These are phyloP conservation scores for Silene coronaria DNA, from an alignment of 179 eudicot species.

Conservation along the genomic window DNA sequence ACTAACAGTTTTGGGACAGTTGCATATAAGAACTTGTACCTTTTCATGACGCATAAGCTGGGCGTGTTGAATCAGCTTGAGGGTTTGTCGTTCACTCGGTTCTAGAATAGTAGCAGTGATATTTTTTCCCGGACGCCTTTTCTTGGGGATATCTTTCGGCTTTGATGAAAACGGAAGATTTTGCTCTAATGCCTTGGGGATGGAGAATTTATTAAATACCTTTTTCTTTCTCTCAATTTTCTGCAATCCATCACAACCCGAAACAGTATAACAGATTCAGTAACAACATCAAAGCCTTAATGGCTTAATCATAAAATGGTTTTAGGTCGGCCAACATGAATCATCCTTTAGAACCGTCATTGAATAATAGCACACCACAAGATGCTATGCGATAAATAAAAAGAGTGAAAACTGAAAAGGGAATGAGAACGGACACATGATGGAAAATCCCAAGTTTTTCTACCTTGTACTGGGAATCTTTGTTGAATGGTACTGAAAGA, in stretches of 20 bases:
- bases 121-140: slow-evolving; percentile 34
- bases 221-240: slow-evolving; percentile 65
- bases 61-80: slow-evolving; percentile 48
- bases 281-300: too few species aligned
- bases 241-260: slow-evolving; percentile 30
- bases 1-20: background rate
- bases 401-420: background rate
- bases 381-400: background rate
- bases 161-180: slow-evolving; percentile 73
- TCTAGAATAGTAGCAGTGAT: slow-evolving; percentile 68
- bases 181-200: slow-evolving; percentile 60
- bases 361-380: background rate
- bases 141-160: slow-evolving; percentile 58
- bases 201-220: slow-evolving; percentile 76
- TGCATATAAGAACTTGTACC: slow-evolving; percentile 36
- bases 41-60: slow-evolving; percentile 54
- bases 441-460: background rate
- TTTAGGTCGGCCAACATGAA: too few species aligned
- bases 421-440: background rate
- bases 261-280: background rate
- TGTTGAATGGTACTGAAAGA: slow-evolving; percentile 64
- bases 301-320: too few species aligned
- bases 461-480: slow-evolving; percentile 93
- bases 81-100: slow-evolving; percentile 52
- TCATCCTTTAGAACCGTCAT: too few species aligned